A percentile compares a stretch with the other conserved stretches of the same genome.
Conservation (phyloP, 1,139 yeast genomes). For the Suhomyces bribrorum region DNA sequence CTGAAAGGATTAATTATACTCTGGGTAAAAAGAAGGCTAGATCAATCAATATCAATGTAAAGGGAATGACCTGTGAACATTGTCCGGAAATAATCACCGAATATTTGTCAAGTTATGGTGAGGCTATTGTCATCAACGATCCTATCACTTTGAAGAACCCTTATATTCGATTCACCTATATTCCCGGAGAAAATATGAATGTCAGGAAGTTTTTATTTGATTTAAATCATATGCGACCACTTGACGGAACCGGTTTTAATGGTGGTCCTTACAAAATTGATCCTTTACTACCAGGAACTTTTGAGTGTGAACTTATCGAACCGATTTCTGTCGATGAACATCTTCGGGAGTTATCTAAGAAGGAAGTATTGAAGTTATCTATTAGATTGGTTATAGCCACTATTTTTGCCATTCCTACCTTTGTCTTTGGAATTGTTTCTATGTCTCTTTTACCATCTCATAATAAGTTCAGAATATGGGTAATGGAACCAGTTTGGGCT, state of each 20-base stretch:
- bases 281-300: slow-evolving; percentile 31
- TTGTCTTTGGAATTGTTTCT: slow-evolving; percentile 65
- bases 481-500: slow-evolving; percentile 62
- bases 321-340: slow-evolving; percentile 66
- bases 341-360: slow-evolving; percentile 49
- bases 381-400: slow-evolving; percentile 52
- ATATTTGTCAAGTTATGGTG: slow-evolving; percentile 55
- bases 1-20: slow-evolving; percentile 45
- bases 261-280: slow-evolving; percentile 21
- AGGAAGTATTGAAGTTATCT: slow-evolving; percentile 50
- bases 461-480: slow-evolving; percentile 51
- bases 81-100: slow-evolving; percentile 62
- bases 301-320: slow-evolving; percentile 56
- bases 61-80: slow-evolving; percentile 70
- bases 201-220: slow-evolving; percentile 54
- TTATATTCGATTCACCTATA: slow-evolving; percentile 60
- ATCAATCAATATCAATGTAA: slow-evolving; percentile 56
- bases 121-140: slow-evolving; percentile 56
- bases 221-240: slow-evolving; percentile 46
- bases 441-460: slow-evolving; percentile 58
- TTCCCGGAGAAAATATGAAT: slow-evolving; percentile 57
- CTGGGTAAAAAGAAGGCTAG: slow-evolving; percentile 50
- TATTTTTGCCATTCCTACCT: slow-evolving; percentile 65
- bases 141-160: slow-evolving; percentile 59
- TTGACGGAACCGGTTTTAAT: slow-evolving; percentile 11